These are phyloP conservation scores for Thraustotheca clavata DNA, from an alignment of 352 stramenopile species.

Conservation along the genomic window DNA sequence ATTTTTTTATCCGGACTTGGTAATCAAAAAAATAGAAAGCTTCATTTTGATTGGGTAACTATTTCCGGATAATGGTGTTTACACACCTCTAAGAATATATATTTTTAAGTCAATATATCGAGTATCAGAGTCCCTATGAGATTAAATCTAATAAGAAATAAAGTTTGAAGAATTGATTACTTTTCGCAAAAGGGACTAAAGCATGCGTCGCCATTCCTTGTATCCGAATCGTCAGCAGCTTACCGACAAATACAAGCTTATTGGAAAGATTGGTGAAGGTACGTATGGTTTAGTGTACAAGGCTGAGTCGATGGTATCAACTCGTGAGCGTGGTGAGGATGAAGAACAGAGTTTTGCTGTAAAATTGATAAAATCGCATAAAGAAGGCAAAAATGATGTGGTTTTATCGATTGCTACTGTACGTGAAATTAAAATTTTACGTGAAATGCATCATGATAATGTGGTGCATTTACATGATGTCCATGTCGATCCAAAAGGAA, in stretches of 20 bases:
- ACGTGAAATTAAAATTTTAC: slow-evolving; percentile 86
- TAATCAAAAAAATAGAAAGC: too few species aligned
- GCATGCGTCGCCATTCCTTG: slow-evolving; percentile 18
- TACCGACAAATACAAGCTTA: slow-evolving; percentile 76
- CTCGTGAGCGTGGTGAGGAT: slow-evolving; percentile 31
- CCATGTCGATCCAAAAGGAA: slow-evolving; percentile 74
- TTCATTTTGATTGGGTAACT: too few species aligned
- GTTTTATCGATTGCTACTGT: slow-evolving; percentile 81
- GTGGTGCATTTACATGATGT: slow-evolving; percentile 82
- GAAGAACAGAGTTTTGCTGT: slow-evolving; percentile 81
- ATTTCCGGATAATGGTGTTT: too few species aligned
- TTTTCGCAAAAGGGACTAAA: not conserved
- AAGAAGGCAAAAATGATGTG: slow-evolving; percentile 85
- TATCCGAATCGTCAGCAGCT: slow-evolving; percentile 34
- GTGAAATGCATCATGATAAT: slow-evolving; percentile 83
- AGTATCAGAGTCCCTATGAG: too few species aligned
- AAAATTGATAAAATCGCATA: slow-evolving; percentile 86
- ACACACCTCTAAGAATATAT: too few species aligned
- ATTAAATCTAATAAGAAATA: too few species aligned
- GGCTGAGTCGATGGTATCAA: slow-evolving; percentile 44
- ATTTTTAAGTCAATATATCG: too few species aligned
- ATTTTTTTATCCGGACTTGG: too few species aligned
- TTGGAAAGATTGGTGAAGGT: slow-evolving; percentile 83
- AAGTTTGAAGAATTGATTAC: not conserved
- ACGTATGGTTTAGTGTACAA: slow-evolving; percentile 89